Evolutionary conservation across 805 yeast genomes (phyloP), one percentile per base, ranked within the genome.

Genomic region (Pichia thaimueangensis): DNA sequence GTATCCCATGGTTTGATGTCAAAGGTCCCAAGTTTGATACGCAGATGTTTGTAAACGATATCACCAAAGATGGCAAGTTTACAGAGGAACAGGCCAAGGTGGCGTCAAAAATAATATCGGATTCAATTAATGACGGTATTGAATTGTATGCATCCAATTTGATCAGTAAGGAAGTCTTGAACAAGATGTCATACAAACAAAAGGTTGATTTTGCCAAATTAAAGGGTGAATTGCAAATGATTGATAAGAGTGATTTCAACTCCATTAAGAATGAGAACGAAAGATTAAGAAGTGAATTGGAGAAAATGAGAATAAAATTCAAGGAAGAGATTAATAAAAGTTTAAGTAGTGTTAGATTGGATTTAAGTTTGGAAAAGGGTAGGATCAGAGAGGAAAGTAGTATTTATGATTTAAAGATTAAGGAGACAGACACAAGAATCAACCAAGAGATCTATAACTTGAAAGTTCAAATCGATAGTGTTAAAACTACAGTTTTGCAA

Each of bases 171-270:
- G 96, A 88, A 53, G 79, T 82, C 34, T 71, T 91, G 35, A 79
- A 86, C 24, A 80, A 88, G 51, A 75, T 88, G 57, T 83, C 96
- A 4, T 93, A 93, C 62, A 96, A 91, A 59, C 97, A 93, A 56
- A 86, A 91, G 54, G 97, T 93, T 25, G 97, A 93, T 58, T 91
- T 93, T 70, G 93, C 96, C 30, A 91, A 91, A 58, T 73, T 93
- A 47, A 82, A 89, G 57, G 95, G 96, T 25, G 97, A 91, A 60
- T 71, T 93, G 32, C 89, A 87, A 54, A 80, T 87, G 38, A 76
- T 86, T 62, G 97, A 93, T 64, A 79, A 80, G 57, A 74, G 87
- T 22, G 97, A 93, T 55, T 84, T 86, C 56, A 80, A 84, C 45
- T 77, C 78, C 39, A 73, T 91, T 47, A 80, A 82, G 54, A 85